Percentiles rank a stretch among this genome's conserved stretches.
Conservation (phyloP, 352 stramenopile genomes). For the Phytophthora idaei region DNA sequence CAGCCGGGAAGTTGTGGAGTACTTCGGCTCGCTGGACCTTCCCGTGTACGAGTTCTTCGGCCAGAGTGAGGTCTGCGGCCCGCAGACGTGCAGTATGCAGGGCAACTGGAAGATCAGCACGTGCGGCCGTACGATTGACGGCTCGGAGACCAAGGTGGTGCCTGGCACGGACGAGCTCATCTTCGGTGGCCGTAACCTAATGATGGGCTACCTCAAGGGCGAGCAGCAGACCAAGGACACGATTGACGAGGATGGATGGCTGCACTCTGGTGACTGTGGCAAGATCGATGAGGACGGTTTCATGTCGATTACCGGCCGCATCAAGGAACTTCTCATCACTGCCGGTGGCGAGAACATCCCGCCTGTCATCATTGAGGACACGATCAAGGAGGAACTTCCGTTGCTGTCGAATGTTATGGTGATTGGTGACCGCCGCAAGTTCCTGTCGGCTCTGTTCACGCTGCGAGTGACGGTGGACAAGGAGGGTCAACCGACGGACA, state of each 20-base stretch:
- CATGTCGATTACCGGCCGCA: conserved; percentile 94
- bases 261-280: conserved; percentile 94
- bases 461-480: conserved; percentile 81
- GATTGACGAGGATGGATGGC: conserved; percentile 93
- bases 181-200: conserved; percentile 85
- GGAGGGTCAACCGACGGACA: conserved; percentile 84
- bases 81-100: conserved; percentile 76
- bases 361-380: conserved; percentile 92
- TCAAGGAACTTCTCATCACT: conserved; percentile 97
- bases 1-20: conserved; percentile 92
- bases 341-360: conserved; percentile 96
- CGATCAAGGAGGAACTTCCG: conserved; percentile 88
- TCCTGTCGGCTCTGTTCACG: conserved; percentile 89
- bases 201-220: conserved; percentile 90
- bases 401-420: conserved; percentile 92
- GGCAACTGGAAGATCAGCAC: conserved; percentile 91
- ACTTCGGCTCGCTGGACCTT: conserved; percentile 95
- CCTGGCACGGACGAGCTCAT: conserved; percentile 73
- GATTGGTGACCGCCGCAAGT: conserved; percentile 94
- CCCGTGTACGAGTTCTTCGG: conserved; percentile 95
- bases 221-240: conserved; percentile 85
- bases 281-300: conserved; percentile 93
- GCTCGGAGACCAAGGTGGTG: conserved; percentile 63
- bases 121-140: conserved; percentile 80
- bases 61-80: conserved; percentile 91